phyloP scores from a whole-genome alignment of 495 filamentous ascomycete genomes.

The Ascobolus immersus region DNA sequence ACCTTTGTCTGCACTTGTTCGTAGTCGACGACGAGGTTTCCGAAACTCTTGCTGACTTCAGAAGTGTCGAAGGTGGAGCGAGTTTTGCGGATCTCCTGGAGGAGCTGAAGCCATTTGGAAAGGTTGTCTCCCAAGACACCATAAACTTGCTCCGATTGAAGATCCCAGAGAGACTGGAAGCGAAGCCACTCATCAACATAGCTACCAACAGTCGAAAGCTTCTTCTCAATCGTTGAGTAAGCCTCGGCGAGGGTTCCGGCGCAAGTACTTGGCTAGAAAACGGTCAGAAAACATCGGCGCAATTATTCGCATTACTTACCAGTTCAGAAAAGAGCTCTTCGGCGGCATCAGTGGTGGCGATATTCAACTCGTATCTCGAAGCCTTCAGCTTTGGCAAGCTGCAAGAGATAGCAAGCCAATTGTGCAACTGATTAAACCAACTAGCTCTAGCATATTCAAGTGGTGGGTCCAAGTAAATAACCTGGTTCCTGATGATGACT shows the following conservation, averaged over 20 bases:
- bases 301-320: conserved; percentile 15
- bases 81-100: conserved; percentile 84
- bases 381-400: conserved; percentile 80
- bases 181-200: conserved; percentile 96
- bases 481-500: conserved; percentile 84
- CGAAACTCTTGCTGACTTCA: conserved; percentile 70
- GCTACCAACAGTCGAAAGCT: conserved; percentile 41
- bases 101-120: conserved; percentile 70
- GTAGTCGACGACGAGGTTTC: conserved; percentile 82
- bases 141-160: conserved; percentile 85
- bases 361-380: conserved; percentile 74
- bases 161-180: conserved; percentile 95
- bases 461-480: conserved; percentile 84
- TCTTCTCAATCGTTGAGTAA: conserved; percentile 54
- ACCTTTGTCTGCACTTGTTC: conserved; percentile 96
- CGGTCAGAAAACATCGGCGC: not conserved
- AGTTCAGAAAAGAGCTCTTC: conserved; percentile 64
- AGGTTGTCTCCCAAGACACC: conserved; percentile 75
- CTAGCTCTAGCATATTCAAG: conserved; percentile 74
- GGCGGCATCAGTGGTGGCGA: conserved; percentile 33
- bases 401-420: conserved; percentile 79
- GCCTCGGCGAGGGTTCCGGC: conserved; percentile 49
- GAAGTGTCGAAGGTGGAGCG: conserved; percentile 89
- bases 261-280: conserved; percentile 23
- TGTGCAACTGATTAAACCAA: conserved; percentile 79